Base-by-base conservation (phyloP, 1,284 basidiomycete genomes). In the Athelia sp. region DNA sequence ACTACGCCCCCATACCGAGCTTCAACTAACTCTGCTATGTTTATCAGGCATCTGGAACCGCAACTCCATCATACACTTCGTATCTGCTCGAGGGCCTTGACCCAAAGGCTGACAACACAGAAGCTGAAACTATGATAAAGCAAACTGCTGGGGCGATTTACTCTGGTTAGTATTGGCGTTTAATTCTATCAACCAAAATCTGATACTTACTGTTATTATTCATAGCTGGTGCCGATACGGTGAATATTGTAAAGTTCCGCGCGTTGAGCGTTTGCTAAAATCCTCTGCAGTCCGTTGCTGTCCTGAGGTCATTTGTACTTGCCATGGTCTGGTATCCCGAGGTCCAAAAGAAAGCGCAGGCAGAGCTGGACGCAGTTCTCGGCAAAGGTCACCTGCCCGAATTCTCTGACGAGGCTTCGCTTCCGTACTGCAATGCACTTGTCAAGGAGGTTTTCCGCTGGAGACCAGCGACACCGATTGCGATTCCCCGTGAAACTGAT, bases 401-500 rank as follows among this genome's bases (percentile, higher is more conserved):
- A 8, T 59, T 68, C 18, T 48, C 54, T 3, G 69, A 72, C 43
- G 38, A 58, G 17, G 46, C 45, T 9, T 40, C 43, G 9, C 40
- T 70, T 18, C 62, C 66, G 3, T 69, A 68, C 48, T 50, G 67
- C 19, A 53, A 61, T 18, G 65, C 66, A 0, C 46, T 65, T 4
- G 51, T 67, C 1, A 52, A 61, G 36, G 70, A 72, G 53, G 55
- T 60, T 1, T 46, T 67, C n/a, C 44, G 67, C 31, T 69, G 65
- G 59, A 51, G 54, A 2, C 54, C 50, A 32, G 52, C 52, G 2
- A 43, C 51, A 3, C 58, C 59, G 11, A 50, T 63, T 1, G 56
- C 63, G 58, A 51, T 29, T 15, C 36, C 26, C 19, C 46, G 29
- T 45, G 17, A 48, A 65, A 29, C 26, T 13, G 13, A 29, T 13